Percentiles rank a stretch among this genome's conserved stretches.
Evolutionary conservation across 352 stramenopile species (phyloP).

Genomic region (Pythium chondricola): DNA sequence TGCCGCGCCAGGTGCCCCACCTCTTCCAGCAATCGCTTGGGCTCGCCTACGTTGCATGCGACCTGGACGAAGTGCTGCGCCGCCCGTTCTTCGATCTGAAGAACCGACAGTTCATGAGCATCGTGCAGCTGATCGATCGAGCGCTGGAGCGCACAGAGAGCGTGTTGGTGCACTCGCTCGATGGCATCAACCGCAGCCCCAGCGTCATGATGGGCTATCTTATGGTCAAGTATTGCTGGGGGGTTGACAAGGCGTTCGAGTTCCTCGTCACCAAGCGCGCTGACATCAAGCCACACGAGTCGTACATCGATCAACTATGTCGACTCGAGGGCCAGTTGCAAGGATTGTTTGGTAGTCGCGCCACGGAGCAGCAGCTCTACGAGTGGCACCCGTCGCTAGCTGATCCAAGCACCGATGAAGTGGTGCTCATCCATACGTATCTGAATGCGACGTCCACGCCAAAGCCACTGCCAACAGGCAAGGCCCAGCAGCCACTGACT

Average conservation of each 20-base stretch:
- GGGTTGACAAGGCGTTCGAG: slow-evolving; percentile 89
- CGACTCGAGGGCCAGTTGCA: slow-evolving; percentile 60
- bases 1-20: slow-evolving; percentile 86
- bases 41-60: slow-evolving; percentile 72
- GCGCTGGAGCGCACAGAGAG: slow-evolving; percentile 79
- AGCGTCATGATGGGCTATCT: slow-evolving; percentile 87
- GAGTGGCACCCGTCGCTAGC: slow-evolving; percentile 48
- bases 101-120: slow-evolving; percentile 80
- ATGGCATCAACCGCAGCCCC: slow-evolving; percentile 74
- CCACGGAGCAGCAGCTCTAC: slow-evolving; percentile 61
- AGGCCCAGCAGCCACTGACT: slow-evolving; percentile 20
- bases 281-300: slow-evolving; percentile 82
- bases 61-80: slow-evolving; percentile 62
- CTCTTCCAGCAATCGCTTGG: slow-evolving; percentile 86
- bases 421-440: slow-evolving; percentile 76
- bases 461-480: slow-evolving; percentile 13
- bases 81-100: slow-evolving; percentile 76
- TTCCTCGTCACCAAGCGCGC: slow-evolving; percentile 84
- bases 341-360: slow-evolving; percentile 28
- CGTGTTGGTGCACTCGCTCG: slow-evolving; percentile 85
- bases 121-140: slow-evolving; percentile 72
- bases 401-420: slow-evolving; percentile 52
- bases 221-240: slow-evolving; percentile 92
- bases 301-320: slow-evolving; percentile 70
- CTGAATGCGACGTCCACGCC: slow-evolving; percentile 38